Percentiles rank a stretch among this genome's conserved stretches.
Evolutionary conservation across 257 asterid species (phyloP).

Genomic region (Nicotiana attenuata): DNA sequence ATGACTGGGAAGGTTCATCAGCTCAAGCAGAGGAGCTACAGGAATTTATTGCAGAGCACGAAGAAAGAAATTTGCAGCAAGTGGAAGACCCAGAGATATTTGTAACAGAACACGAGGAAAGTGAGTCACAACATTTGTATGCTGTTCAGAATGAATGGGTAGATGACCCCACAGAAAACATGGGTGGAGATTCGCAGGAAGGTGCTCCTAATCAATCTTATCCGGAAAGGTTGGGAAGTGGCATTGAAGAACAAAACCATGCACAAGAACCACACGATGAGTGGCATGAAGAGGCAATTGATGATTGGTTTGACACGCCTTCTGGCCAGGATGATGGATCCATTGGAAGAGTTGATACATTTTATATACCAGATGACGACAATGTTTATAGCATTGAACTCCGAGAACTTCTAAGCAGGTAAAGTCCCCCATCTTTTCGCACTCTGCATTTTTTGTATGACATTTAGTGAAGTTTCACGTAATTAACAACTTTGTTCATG

Average conservation of each 20-base stretch:
- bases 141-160: conserved; percentile 30
- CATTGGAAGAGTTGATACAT: conserved; percentile 33
- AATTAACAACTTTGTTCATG: conserved; percentile 5
- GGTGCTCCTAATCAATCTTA: conserved; percentile 29
- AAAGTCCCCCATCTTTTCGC: neutral
- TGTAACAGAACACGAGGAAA: conserved; percentile 29
- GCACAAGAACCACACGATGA: conserved; percentile 44
- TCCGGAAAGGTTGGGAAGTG: conserved; percentile 33
- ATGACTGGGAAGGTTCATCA: conserved; percentile 34
- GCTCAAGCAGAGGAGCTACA: conserved; percentile 34
- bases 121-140: conserved; percentile 25
- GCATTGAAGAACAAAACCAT: conserved; percentile 34
- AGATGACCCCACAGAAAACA: conserved; percentile 26
- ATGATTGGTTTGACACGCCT: conserved; percentile 65
- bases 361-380: conserved; percentile 52
- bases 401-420: conserved; percentile 87
- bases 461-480: neutral
- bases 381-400: conserved; percentile 56
- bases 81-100: conserved; percentile 6
- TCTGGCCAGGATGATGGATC: conserved; percentile 44
- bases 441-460: neutral
- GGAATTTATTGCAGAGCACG: conserved; percentile 8
- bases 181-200: conserved; percentile 32
- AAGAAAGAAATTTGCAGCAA: neutral
- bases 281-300: conserved; percentile 64